Evolutionary conservation across 345 rosid species (phyloP).

Genomic region (Ailanthus altissimus): DNA sequence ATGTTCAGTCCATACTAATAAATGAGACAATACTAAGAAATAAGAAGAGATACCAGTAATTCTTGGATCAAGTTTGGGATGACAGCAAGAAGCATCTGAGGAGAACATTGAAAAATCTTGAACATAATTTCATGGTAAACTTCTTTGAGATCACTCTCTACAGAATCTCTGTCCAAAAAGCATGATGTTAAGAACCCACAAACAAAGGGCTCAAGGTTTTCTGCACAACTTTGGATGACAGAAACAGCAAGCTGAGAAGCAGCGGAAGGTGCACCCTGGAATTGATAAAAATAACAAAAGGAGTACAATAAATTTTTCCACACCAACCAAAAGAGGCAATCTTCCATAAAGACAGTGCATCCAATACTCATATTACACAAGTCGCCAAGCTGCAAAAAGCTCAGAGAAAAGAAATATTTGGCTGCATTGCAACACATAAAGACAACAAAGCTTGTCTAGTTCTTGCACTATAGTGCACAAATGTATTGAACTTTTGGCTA

Average conservation of each 20-base stretch:
- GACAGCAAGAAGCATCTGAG: slow-evolving; percentile 73
- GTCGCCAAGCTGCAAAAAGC: neutral
- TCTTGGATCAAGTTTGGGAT: slow-evolving; percentile 76
- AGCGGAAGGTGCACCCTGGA: slow-evolving; percentile 54
- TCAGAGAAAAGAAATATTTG: neutral
- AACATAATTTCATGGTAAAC: slow-evolving; percentile 80
- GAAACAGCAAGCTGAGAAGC: slow-evolving; percentile 77
- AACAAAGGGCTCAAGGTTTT: slow-evolving; percentile 70
- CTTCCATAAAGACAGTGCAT: neutral
- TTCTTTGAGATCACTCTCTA: slow-evolving; percentile 65
- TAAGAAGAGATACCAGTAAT: slow-evolving; percentile 55
- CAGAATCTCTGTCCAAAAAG: slow-evolving; percentile 63
- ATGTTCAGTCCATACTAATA: slow-evolving; percentile 5
- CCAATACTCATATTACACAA: neutral
- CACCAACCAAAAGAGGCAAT: neutral
- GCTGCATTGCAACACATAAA: neutral
- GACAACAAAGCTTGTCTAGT: slow-evolving; percentile 1
- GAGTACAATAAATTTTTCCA: neutral
- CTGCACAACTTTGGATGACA: slow-evolving; percentile 65
- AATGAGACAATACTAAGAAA: slow-evolving; percentile 7
- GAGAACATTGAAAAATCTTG: slow-evolving; percentile 65
- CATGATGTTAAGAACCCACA: slow-evolving; percentile 77
- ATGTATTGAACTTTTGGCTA: neutral
- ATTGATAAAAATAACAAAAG: slow-evolving; percentile 15
- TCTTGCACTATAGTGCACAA: neutral